Evolutionary conservation across 805 yeast species (phyloP), one percentile per base, ranked within the genome.

Genomic region (Myxozyma nipponensis): DNA sequence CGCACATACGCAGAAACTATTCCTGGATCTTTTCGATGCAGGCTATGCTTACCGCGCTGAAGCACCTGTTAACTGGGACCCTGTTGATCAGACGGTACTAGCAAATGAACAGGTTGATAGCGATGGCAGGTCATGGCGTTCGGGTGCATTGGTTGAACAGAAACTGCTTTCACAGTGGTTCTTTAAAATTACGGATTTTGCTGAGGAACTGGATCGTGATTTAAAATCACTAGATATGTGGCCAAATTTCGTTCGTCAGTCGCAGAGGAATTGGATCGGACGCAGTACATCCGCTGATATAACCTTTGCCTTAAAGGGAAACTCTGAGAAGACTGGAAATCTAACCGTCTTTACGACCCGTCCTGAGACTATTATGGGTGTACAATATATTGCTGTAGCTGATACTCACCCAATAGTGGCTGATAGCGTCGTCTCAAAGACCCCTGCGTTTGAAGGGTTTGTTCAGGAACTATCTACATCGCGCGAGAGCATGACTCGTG

Each of bases 61-160:
- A 42, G 95, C 96, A 0, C 89, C 83, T 60, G 93, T 93, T 52
- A 93, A 93, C 64, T 93, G 98, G 98, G 98, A 93, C 68, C 98
- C 98, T 0, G 79, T 93, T 0, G 98, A 93, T 62, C 78, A 84
- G 57, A 93, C 98, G 0, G 98, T 93, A 1, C 72, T 93, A 52
- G 98, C 98, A 1, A 93, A 85, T 65, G 98, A 93, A 68, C 98
- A 93, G 67, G 97, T 93, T 2, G 98, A 93, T 66, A 66, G 83
- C 1, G 78, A 86, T 40, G 98, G 98, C 0, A 74, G 82, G 48
- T 88, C 97, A 0, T 93, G 98, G 98, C 78, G 98, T 66, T 88
- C 96, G 1, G 98, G 98, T 3, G 98, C 98, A 0, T 52, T 82
- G 15, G 98, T 91, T 0, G 97, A 93, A 66, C 88, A 87, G 67